These are phyloP conservation scores for Pyrus communis DNA, from an alignment of 306 rosid genomes.

Conservation along the genomic window DNA sequence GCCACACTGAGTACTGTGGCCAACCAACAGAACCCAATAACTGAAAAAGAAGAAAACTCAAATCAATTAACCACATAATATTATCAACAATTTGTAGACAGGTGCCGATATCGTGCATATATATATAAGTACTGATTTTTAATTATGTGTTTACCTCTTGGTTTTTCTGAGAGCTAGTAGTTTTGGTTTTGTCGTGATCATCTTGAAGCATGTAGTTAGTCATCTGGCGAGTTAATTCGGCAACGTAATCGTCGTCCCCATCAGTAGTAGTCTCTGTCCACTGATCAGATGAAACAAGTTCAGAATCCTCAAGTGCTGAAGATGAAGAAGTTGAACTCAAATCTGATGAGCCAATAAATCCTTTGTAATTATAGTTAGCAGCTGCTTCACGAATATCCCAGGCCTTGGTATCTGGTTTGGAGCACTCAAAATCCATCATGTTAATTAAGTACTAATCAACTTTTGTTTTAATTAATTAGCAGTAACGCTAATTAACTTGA, in stretches of 20 bases:
- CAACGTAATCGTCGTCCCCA: slow-evolving; percentile 40
- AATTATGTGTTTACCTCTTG: slow-evolving; percentile 24
- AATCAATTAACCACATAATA: background rate
- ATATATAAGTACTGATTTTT: background rate
- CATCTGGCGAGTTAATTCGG: slow-evolving; percentile 55
- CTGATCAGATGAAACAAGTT: slow-evolving; percentile 15
- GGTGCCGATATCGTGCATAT: background rate
- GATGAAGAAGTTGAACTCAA: background rate
- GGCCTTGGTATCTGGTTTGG: background rate
- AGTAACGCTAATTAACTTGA: background rate
- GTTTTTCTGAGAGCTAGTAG: slow-evolving; percentile 13
- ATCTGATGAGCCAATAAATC: background rate
- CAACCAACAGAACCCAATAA: slow-evolving; percentile 38
- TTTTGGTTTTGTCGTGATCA: slow-evolving; percentile 4
- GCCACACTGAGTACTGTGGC: slow-evolving; percentile 32
- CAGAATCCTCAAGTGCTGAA: background rate
- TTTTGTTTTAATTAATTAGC: background rate
- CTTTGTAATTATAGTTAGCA: background rate
- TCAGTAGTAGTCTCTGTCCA: slow-evolving; percentile 14
- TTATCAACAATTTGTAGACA: background rate
- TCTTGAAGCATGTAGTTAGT: slow-evolving; percentile 42
- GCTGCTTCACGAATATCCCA: background rate
- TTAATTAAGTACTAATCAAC: background rate
- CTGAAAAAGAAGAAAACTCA: slow-evolving; percentile 16
- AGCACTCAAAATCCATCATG: background rate